Base-by-base conservation (phyloP, 305 asterid genomes). In the Solanum hybrid region DNA sequence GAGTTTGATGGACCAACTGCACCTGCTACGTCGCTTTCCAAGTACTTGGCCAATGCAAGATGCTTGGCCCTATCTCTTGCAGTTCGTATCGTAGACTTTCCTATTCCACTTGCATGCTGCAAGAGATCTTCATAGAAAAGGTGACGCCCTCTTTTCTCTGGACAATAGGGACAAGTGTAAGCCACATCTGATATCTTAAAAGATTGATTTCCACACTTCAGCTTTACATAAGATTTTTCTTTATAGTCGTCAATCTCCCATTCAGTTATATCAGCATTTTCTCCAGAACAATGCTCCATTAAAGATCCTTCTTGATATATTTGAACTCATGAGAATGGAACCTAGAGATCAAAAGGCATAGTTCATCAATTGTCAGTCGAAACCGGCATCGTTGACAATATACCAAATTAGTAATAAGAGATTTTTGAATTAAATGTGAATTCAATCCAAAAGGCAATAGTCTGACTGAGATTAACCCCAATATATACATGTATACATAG, bases 101-200 rank as follows among this genome's bases (percentile, higher is more conserved):
- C 93, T 4, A 92, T 91, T 32, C 93, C 93, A 85, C 89, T 89
- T 72, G 93, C 93, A 64, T 92, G 93, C 85, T 92, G 92, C 81
- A 89, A 27, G 40, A 92, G 56, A 29, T 92, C 93, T 88, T 84
- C 89, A 89, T 88, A 93, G 79, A 88, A 91, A 40, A 56, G 89
- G 66, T 35, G 92, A 77, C 91, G 95, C 92, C 91, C 94, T 88
- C 88, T 93, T 86, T 93, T 94, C 85, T 92, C 92, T 12, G 94
- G 93, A 91, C 99, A 97, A 91, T 75, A 96, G 35, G 99, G 98
- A 91, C 99, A 97, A 93, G 94, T 92, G 93, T 76, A 95, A 84
- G 92, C 73, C 27, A 56, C 92, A 2, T 90, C 92, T 4, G 96
- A 93, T 88, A 88, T 72, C 90, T 90, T 92, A 89, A 94, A 93